Evolutionary conservation across 2,329 filamentous ascomycete species (phyloP), one percentile per base, ranked within the genome.

Genomic region (Colletotrichum sp.): DNA sequence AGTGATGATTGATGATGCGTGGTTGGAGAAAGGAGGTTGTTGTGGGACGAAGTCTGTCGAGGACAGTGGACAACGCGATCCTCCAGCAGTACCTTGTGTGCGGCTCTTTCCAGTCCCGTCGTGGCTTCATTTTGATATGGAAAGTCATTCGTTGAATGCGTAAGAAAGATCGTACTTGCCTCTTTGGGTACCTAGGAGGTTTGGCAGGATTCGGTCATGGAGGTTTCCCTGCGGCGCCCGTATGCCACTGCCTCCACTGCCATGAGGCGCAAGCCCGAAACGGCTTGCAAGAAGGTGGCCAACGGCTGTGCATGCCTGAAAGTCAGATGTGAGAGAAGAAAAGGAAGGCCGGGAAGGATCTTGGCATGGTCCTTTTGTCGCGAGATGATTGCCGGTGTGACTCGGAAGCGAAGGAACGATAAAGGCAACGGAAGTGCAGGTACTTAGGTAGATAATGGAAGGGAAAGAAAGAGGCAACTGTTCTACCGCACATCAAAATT

Each of bases 301-400:
- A 21, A 13, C 43, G 5, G 12, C n/a, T 7, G n/a, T 21, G 12
- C n/a, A 24, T 52, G n/a, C n/a, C n/a, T 13, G 0, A 1, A 13
- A 7, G 9, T n/a, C 2, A 4, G 1, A 13, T 2, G 1, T 48
- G 5, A 5, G 43, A 13, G 6, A 1, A 4, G n/a, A 4, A 24
- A 52, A 21, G 0, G 0, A 52, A 52, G 5, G 0, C 6, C 1
- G n/a, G 6, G 43, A 52, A 7, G 43, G 43, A 52, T 13, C n/a
- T 52, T 52, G 43, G n/a, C n/a, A 3, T 52, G 43, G 7, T 13
- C n/a, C 10, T 13, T 21, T n/a, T 52, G n/a, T 52, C n/a, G 2
- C 0, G 43, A 2, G 10, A 52, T 7, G 3, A 52, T 52, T 12
- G 43, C 7, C 10, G 43, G 43, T 0, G 43, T 3, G 10, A 7